phyloP scores from a whole-genome alignment of 768 basidiomycete genomes.

The Rhizopogon vulgaris region DNA sequence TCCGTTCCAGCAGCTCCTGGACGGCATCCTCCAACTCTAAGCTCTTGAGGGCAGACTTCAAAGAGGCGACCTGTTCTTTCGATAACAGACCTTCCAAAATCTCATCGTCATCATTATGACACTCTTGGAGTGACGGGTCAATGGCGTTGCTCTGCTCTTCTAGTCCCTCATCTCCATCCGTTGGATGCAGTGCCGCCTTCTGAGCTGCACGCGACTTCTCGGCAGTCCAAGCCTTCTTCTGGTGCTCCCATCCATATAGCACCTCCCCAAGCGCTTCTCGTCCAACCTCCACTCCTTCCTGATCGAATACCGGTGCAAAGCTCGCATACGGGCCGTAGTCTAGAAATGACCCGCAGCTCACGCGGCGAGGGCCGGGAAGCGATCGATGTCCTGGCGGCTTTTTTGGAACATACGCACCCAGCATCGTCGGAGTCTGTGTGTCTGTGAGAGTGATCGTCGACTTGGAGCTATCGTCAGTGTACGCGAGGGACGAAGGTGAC shows the following conservation, averaged over 20 bases:
- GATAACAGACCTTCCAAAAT: slow-evolving; percentile 52
- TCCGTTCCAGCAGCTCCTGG: slow-evolving; percentile 61
- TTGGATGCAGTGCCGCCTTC: slow-evolving; percentile 1
- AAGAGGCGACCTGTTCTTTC: slow-evolving; percentile 43
- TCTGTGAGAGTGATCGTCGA: slow-evolving; percentile 5
- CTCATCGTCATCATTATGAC: slow-evolving; percentile 27
- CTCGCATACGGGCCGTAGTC: slow-evolving; percentile 73
- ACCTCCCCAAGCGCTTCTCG: slow-evolving; percentile 54
- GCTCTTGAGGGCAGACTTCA: slow-evolving; percentile 56
- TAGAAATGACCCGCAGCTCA: slow-evolving; percentile 64
- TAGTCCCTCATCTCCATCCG: background rate
- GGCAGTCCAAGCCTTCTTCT: slow-evolving; percentile 24
- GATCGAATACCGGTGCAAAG: slow-evolving; percentile 77
- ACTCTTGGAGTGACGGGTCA: slow-evolving; percentile 4
- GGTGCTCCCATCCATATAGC: slow-evolving; percentile 45
- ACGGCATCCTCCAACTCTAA: slow-evolving; percentile 66
- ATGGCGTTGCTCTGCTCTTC: slow-evolving; percentile 9
- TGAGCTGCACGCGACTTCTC: slow-evolving; percentile 23
- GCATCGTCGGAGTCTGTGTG: slow-evolving; percentile 29
- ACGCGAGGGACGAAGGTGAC: slow-evolving; percentile 35
- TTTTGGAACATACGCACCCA: slow-evolving; percentile 52
- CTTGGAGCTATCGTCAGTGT: slow-evolving; percentile 25
- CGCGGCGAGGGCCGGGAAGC: slow-evolving; percentile 43
- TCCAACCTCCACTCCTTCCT: slow-evolving; percentile 70
- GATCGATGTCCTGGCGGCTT: slow-evolving; percentile 35